Evolutionary conservation across 306 rosid species (phyloP).

Genomic region (Gleditsia sinensis): DNA sequence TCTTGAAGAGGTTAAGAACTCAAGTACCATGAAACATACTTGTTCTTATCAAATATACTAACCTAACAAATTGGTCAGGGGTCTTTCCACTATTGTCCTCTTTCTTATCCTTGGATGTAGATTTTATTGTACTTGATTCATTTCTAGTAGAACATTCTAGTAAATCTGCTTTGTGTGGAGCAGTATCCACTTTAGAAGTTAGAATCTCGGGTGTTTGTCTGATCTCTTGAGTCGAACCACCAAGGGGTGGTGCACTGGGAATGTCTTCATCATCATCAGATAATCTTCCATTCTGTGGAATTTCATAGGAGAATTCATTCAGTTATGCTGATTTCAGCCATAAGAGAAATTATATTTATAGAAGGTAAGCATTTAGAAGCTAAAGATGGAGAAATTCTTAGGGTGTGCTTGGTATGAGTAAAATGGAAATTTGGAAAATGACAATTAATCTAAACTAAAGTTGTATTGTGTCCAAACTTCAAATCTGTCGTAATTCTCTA

Average conservation of each 20-base stretch:
- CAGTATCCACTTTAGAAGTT: conserved; percentile 38
- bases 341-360: neutral
- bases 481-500: neutral
- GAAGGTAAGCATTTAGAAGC: conserved; percentile 16
- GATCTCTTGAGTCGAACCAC: conserved; percentile 61
- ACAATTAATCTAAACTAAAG: neutral
- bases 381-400: conserved; percentile 19
- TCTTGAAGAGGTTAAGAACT: conserved; percentile 12
- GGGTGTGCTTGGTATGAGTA: neutral
- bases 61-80: conserved; percentile 66
- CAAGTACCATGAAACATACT: neutral
- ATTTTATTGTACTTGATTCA: conserved; percentile 23
- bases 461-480: neutral
- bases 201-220: conserved; percentile 49
- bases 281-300: conserved; percentile 50
- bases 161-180: conserved; percentile 38
- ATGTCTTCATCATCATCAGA: conserved; percentile 61
- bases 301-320: conserved; percentile 48
- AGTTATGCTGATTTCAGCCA: conserved; percentile 32
- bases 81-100: conserved; percentile 38
- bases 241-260: conserved; percentile 95
- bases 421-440: neutral
- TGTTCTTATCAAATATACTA: conserved; percentile 32
- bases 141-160: conserved; percentile 23
- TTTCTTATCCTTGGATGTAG: conserved; percentile 40